Evolutionary conservation across 2,329 filamentous ascomycete species (phyloP).

Genomic region (Apiospora kogelbergensis): DNA sequence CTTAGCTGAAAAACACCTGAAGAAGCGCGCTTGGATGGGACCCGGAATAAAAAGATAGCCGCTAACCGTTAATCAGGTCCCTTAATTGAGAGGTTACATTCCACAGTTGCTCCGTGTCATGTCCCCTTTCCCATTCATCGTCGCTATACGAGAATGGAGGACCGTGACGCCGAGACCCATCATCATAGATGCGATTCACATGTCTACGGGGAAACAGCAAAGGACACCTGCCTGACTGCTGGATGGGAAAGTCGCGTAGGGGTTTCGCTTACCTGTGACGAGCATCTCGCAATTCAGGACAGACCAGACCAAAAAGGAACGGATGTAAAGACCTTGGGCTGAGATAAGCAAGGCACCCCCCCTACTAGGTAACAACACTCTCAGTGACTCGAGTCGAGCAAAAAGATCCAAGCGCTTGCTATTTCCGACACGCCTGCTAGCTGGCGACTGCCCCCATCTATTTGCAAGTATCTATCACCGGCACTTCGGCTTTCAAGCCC

Average conservation of each 20-base stretch:
- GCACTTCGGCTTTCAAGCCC: neutral
- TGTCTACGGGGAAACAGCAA: neutral
- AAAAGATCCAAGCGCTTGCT: neutral
- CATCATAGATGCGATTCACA: neutral
- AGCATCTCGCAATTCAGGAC: neutral
- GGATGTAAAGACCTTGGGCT: neutral
- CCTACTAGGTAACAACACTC: neutral
- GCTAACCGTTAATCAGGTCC: neutral
- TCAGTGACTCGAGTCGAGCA: neutral
- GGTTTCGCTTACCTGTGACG: neutral
- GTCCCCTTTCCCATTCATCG: neutral
- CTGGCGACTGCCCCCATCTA: neutral
- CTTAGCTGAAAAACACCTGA: neutral
- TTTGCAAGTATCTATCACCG: neutral
- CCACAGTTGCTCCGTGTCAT: neutral
- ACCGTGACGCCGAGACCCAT: neutral
- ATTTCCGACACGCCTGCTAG: neutral
- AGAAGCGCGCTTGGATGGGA: too few relatives aligned
- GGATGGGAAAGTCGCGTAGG: too few relatives aligned
- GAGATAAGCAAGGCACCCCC: neutral
- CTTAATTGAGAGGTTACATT: neutral
- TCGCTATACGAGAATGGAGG: neutral
- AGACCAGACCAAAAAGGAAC: neutral
- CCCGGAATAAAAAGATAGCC: neutral
- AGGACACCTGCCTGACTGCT: neutral